Conservation (phyloP, 495 filamentous ascomycete genomes). For the Chaetomidium leptoderma region DNA sequence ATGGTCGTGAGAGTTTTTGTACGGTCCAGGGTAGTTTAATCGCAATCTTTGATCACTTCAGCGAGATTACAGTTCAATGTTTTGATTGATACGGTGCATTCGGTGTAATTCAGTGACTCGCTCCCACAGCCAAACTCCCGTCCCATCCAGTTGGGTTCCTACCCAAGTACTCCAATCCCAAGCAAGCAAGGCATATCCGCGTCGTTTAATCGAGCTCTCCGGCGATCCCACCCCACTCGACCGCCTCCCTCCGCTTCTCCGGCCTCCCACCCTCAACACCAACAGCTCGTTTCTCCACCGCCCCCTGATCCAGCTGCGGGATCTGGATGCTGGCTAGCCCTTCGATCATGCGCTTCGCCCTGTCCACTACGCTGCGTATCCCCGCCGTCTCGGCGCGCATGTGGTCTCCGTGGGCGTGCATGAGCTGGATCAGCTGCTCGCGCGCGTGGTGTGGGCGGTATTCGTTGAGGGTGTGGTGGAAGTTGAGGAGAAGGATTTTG, state of each 20-base stretch:
- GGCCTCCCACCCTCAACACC: background rate
- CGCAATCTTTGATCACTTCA: too few species aligned
- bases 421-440: slow-evolving; percentile 82
- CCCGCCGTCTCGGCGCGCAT: slow-evolving; percentile 73
- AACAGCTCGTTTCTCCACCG: background rate
- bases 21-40: too few species aligned
- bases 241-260: slow-evolving; percentile 5
- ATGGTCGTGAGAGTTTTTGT: too few species aligned
- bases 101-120: too few species aligned
- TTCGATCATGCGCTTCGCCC: slow-evolving; percentile 65
- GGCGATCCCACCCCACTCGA: slow-evolving; percentile 7
- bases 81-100: too few species aligned
- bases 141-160: background rate
- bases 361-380: slow-evolving; percentile 65
- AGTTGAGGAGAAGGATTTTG: slow-evolving; percentile 76
- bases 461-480: slow-evolving; percentile 85
- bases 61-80: too few species aligned
- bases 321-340: slow-evolving; percentile 51
- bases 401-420: slow-evolving; percentile 80
- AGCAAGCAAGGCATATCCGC: background rate
- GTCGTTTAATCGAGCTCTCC: background rate
- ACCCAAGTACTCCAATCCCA: background rate
- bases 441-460: slow-evolving; percentile 94
- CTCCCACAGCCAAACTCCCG: too few species aligned
- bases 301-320: slow-evolving; percentile 19